A percentile compares a stretch with the other conserved stretches of the same genome.
Conservation (phyloP, 2,329 filamentous ascomycete species). For the Aspergillus versicolor region DNA sequence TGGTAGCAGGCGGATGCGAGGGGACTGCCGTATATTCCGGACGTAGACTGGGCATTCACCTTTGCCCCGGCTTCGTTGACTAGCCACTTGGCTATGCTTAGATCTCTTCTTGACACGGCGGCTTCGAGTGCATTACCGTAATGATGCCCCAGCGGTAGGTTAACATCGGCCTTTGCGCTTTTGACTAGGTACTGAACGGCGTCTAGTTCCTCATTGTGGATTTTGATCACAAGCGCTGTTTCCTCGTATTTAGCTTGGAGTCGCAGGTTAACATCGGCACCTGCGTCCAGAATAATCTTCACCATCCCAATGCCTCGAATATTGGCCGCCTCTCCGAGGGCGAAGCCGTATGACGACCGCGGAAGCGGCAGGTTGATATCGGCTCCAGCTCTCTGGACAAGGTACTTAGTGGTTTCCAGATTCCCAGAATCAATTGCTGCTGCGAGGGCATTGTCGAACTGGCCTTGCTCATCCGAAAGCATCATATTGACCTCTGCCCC, state of each 20-base stretch:
- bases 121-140: not conserved
- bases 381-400: not conserved
- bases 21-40: not conserved
- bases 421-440: not conserved
- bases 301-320: not conserved
- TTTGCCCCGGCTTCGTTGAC: not conserved
- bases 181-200: conserved; percentile 5
- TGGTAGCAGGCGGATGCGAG: not conserved
- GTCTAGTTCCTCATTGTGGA: not conserved
- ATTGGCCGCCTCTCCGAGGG: not conserved
- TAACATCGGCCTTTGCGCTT: not conserved
- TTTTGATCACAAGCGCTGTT: not conserved
- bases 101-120: not conserved
- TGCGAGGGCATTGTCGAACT: not conserved
- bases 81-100: not conserved
- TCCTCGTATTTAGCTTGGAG: not conserved
- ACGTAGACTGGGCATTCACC: not conserved
- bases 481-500: conserved; percentile 6
- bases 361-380: not conserved
- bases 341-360: not conserved
- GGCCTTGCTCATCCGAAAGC: not conserved
- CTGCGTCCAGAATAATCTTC: not conserved
- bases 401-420: conserved; percentile 5
- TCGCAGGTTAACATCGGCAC: not conserved
- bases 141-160: not conserved